phyloP scores from a whole-genome alignment of 139 green algal species.

The Astrephomene gubernaculifera region DNA sequence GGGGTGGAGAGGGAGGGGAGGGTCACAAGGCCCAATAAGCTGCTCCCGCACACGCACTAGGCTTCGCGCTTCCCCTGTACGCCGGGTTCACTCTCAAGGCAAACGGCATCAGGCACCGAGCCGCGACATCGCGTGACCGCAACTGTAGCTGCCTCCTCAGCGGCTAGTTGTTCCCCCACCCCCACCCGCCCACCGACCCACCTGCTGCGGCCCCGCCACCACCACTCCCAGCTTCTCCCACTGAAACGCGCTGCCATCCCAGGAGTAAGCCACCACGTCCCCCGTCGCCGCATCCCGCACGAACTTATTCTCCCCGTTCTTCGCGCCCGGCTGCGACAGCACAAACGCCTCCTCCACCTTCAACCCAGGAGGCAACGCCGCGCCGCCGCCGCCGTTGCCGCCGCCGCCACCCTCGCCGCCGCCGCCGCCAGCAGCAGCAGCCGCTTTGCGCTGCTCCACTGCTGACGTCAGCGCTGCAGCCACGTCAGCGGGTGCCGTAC shows the following conservation, averaged over 20 bases:
- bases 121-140: too few species aligned
- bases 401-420: not conserved
- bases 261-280: conserved; percentile 85
- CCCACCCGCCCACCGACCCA: not conserved
- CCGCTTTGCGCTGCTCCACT: conserved; percentile 35
- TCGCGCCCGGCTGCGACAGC: conserved; percentile 64
- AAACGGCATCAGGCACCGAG: too few species aligned
- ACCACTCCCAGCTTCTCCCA: conserved; percentile 95
- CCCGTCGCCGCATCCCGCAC: conserved; percentile 34
- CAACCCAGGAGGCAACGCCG: conserved; percentile 66
- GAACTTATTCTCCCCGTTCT: conserved; percentile 76
- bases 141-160: too few species aligned
- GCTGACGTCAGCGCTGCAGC: conserved; percentile 34
- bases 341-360: conserved; percentile 68
- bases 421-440: conserved; percentile 19
- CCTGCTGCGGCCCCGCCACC: conserved; percentile 62
- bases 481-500: conserved; percentile 21
- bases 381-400: conserved; percentile 34
- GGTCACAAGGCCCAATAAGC: too few species aligned
- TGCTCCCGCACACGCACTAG: too few species aligned
- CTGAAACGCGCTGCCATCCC: conserved; percentile 68
- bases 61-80: too few species aligned
- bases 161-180: too few species aligned
- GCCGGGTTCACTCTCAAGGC: too few species aligned
- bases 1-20: too few species aligned